Conservation (phyloP, 2,329 filamentous ascomycete genomes). For the Fusarium dlaminii region DNA sequence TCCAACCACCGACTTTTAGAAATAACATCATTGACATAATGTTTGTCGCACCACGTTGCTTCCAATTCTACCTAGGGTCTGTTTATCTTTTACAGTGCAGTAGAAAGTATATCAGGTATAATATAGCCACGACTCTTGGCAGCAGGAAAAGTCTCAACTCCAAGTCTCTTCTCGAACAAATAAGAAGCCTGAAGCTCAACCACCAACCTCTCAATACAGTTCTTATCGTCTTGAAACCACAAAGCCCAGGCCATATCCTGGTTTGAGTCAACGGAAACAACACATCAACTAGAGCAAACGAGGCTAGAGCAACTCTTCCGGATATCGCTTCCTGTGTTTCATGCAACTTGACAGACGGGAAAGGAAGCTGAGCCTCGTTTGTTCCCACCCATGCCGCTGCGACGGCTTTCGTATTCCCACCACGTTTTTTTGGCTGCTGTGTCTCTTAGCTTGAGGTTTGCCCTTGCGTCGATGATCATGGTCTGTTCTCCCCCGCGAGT, state of each 20-base stretch:
- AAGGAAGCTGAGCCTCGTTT: slow-evolving; percentile 20
- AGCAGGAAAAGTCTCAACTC: neutral
- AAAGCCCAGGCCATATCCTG: slow-evolving; percentile 31
- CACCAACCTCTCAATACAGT: slow-evolving; percentile 1
- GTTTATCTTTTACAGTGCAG: neutral
- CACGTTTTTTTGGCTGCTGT: neutral
- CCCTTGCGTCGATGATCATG: neutral
- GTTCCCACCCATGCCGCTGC: slow-evolving; percentile 31
- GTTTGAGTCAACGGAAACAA: slow-evolving; percentile 28
- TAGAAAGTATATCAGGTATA: neutral
- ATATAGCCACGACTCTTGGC: neutral
- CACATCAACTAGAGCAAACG: slow-evolving; percentile 2
- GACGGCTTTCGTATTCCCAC: slow-evolving; percentile 30
- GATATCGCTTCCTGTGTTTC: slow-evolving; percentile 25
- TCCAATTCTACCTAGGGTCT: neutral
- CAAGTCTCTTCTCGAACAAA: neutral
- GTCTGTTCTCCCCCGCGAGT: neutral
- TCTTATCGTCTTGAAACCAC: slow-evolving; percentile 12
- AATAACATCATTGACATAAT: slow-evolving; percentile 10
- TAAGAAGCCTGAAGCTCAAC: neutral
- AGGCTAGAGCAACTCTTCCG: slow-evolving; percentile 2
- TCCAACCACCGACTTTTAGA: slow-evolving; percentile 30
- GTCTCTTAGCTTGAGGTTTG: neutral
- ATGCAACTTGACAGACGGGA: neutral
- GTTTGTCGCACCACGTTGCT: slow-evolving; percentile 7